Conservation (phyloP, 1,139 yeast species). For the Diutina mesorugosa region DNA sequence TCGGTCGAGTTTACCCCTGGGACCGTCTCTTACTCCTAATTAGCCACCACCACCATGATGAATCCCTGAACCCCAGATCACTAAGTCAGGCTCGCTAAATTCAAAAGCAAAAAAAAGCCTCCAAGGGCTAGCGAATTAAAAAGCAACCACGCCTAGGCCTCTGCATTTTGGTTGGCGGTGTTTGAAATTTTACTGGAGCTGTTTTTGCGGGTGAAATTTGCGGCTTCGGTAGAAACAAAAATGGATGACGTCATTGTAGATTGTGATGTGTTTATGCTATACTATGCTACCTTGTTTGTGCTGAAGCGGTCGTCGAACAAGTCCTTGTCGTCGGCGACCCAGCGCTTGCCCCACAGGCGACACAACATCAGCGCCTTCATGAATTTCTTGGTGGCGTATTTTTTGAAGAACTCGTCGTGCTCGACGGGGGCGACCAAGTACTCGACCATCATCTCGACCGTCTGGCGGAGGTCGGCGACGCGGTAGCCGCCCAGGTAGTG, state of each 20-base stretch:
- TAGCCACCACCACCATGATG: not conserved
- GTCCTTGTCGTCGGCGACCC: conserved; percentile 12
- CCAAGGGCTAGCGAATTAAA: no score
- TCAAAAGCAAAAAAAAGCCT: no score
- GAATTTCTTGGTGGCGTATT: conserved; percentile 82
- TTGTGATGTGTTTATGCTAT: not conserved
- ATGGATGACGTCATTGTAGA: not conserved
- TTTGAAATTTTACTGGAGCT: not conserved
- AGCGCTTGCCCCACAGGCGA: conserved; percentile 80
- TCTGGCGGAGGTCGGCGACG: conserved; percentile 56
- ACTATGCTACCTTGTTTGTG: conserved; percentile 1
- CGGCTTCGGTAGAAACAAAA: not conserved
- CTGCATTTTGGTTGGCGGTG: not conserved
- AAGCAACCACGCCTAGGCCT: no score
- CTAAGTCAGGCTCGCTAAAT: no score
- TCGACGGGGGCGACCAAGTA: conserved; percentile 75
- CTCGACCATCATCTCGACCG: conserved; percentile 63
- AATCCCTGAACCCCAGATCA: no score
- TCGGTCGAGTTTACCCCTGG: not conserved
- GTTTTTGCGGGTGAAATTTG: not conserved
- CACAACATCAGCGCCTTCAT: conserved; percentile 86
- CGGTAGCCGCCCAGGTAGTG: conserved; percentile 92
- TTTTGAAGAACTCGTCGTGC: conserved; percentile 89
- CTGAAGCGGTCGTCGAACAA: conserved; percentile 1
- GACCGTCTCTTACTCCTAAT: not conserved